Conservation (phyloP, 345 rosid species). For the Trapa incisa region DNA sequence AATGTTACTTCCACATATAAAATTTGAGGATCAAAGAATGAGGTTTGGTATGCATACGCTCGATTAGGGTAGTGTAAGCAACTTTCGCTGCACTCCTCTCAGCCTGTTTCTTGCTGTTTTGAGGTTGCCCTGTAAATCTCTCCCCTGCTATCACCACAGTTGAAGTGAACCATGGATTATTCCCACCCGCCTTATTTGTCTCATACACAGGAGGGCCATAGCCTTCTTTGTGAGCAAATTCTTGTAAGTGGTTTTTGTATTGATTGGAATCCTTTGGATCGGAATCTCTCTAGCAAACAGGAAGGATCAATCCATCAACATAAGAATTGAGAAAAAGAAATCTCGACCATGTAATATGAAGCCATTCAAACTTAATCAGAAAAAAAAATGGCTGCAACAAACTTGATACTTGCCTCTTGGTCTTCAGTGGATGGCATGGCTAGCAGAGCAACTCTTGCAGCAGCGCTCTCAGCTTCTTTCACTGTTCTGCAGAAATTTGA, state of each 20-base stretch:
- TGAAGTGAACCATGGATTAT: slow-evolving; percentile 20
- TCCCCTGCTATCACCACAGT: slow-evolving; percentile 25
- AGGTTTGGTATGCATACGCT: slow-evolving; percentile 12
- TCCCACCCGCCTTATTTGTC: slow-evolving; percentile 13
- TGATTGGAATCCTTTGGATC: neutral
- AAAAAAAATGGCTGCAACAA: neutral
- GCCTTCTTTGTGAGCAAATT: slow-evolving; percentile 24
- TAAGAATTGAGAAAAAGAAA: neutral
- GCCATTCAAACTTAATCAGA: neutral
- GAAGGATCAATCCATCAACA: neutral
- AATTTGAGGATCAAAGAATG: neutral
- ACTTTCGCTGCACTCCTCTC: slow-evolving; percentile 33
- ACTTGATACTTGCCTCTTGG: slow-evolving; percentile 20
- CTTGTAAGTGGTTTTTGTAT: slow-evolving; percentile 36
- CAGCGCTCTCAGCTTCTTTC: slow-evolving; percentile 31
- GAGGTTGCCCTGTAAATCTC: slow-evolving; percentile 17
- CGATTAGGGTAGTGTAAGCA: slow-evolving; percentile 20
- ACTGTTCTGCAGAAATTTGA: slow-evolving; percentile 13
- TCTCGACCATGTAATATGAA: neutral
- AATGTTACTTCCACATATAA: no score
- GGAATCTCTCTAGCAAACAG: slow-evolving; percentile 18
- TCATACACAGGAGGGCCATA: slow-evolving; percentile 17
- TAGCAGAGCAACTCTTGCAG: slow-evolving; percentile 28
- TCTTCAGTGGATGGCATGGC: slow-evolving; percentile 11
- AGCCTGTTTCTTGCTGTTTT: slow-evolving; percentile 29